These are phyloP conservation scores for Claviceps pazoutovae DNA, from an alignment of 2,329 filamentous ascomycete genomes.

Conservation along the genomic window DNA sequence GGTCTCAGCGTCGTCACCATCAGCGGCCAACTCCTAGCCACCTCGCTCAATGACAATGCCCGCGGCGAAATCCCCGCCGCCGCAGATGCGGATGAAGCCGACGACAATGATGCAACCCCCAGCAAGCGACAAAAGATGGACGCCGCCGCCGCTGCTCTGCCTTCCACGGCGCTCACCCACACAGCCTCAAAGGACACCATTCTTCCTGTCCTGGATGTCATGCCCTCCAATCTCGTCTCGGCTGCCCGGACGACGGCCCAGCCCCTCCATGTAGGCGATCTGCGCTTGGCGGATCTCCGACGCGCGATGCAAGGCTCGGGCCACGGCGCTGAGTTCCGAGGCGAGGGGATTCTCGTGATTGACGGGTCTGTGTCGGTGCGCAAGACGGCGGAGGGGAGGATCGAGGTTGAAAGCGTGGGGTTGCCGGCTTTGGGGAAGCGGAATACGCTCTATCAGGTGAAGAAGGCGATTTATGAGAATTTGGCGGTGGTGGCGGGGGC, in stretches of 20 bases:
- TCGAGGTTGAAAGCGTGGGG: conserved; percentile 73
- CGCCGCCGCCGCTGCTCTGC: conserved; percentile 10
- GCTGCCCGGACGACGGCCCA: conserved; percentile 66
- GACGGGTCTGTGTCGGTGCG: conserved; percentile 79
- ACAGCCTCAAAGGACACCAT: conserved; percentile 9
- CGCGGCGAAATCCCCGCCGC: conserved; percentile 16
- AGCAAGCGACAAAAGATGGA: conserved; percentile 38
- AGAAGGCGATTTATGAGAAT: conserved; percentile 83
- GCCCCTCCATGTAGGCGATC: conserved; percentile 85
- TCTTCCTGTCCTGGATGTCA: conserved; percentile 38
- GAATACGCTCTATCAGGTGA: conserved; percentile 74
- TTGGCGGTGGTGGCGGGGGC: conserved; percentile 76
- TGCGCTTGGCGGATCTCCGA: conserved; percentile 76
- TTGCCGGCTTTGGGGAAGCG: conserved; percentile 22
- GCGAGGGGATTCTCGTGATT: conserved; percentile 81
- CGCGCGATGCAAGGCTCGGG: conserved; percentile 70
- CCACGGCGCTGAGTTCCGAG: conserved; percentile 81
- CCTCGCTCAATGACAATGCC: conserved; percentile 25
- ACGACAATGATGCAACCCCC: conserved; percentile 30
- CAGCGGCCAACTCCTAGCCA: conserved; percentile 50
- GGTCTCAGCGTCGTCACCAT: conserved; percentile 87
- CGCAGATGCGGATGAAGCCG: conserved; percentile 15
- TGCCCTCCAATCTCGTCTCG: conserved; percentile 48
- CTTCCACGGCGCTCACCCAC: conserved; percentile 7
- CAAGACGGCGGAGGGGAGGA: conserved; percentile 73